phyloP scores from a whole-genome alignment of 305 asterid genomes.

The Solanum hybrid region DNA sequence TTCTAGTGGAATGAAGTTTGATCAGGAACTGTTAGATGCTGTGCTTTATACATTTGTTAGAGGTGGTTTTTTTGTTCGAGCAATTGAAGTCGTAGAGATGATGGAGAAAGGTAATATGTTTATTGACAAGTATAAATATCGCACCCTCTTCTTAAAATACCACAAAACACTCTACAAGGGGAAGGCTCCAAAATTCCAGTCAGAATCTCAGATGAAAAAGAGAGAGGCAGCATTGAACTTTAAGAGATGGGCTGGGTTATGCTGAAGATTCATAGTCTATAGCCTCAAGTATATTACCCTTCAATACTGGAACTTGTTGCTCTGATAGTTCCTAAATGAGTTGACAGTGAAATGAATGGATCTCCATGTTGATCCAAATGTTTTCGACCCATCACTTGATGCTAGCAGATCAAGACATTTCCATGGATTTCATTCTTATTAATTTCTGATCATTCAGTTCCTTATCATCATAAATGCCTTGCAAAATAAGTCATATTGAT shows the following conservation, averaged over 20 bases:
- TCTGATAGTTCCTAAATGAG: neutral
- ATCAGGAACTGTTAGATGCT: slow-evolving; percentile 74
- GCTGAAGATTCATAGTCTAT: slow-evolving; percentile 12
- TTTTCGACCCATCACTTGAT: neutral
- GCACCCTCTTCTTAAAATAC: slow-evolving; percentile 66
- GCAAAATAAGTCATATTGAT: neutral
- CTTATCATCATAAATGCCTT: neutral
- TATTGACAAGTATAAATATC: slow-evolving; percentile 77
- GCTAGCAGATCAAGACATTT: slow-evolving; percentile 1
- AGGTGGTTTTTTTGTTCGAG: slow-evolving; percentile 82
- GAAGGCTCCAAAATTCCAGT: slow-evolving; percentile 70
- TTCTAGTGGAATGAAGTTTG: slow-evolving; percentile 63
- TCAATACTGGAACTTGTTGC: neutral
- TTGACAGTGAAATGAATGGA: neutral
- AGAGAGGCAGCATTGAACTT: slow-evolving; percentile 72
- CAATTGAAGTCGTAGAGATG: slow-evolving; percentile 71
- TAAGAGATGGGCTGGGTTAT: slow-evolving; percentile 76
- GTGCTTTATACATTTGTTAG: slow-evolving; percentile 80
- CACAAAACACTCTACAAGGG: slow-evolving; percentile 67
- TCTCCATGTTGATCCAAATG: neutral
- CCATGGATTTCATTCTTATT: neutral
- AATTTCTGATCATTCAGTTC: neutral
- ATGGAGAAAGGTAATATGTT: slow-evolving; percentile 72
- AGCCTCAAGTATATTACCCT: neutral
- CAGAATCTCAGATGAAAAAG: slow-evolving; percentile 66